phyloP scores from a whole-genome alignment of 148 eudicot genomes.

The Cornus suecica region DNA sequence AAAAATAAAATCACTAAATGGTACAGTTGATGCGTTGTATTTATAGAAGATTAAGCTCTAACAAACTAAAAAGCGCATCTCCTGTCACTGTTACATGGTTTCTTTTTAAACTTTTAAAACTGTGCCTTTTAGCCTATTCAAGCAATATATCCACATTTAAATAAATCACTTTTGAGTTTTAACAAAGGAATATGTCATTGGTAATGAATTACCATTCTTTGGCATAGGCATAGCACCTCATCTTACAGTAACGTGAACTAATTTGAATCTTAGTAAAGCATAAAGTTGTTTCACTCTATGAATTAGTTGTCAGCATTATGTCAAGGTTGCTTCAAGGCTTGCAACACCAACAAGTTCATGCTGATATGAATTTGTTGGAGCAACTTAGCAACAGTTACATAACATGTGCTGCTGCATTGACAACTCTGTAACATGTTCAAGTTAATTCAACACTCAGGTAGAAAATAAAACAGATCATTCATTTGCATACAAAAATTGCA shows the following conservation, averaged over 20 bases:
- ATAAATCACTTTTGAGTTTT: too few species aligned
- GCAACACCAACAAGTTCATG: background rate
- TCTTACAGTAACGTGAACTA: background rate
- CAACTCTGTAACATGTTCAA: background rate
- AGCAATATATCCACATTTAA: background rate
- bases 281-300: background rate
- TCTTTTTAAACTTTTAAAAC: background rate
- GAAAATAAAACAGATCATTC: background rate
- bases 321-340: background rate
- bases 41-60: background rate
- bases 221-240: background rate
- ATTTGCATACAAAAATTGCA: slow-evolving; percentile 3
- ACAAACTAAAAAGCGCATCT: background rate
- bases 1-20: background rate
- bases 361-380: background rate
- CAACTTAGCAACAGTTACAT: background rate
- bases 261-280: background rate
- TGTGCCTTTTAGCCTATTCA: too few species aligned
- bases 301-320: background rate
- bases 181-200: background rate
- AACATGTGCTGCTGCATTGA: background rate
- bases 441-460: background rate
- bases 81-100: background rate
- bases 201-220: background rate
- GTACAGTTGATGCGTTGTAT: background rate